Evolutionary conservation across 2,329 filamentous ascomycete genomes (phyloP).

Genomic region (Gnomoniopsis smithogilvyi): DNA sequence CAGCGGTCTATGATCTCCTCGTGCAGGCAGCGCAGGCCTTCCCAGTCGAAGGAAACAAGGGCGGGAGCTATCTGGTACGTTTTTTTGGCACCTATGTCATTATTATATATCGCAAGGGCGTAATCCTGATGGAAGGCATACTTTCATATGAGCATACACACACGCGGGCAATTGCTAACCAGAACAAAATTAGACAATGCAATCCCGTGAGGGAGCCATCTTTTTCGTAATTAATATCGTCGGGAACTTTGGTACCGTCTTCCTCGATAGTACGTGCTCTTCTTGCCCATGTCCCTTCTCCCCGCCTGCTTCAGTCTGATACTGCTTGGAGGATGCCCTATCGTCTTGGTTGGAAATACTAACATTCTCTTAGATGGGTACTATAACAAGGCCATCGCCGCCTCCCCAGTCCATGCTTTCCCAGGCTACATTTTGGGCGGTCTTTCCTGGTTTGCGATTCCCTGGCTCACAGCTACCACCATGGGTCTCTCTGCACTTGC

Average conservation of each 20-base stretch:
- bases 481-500: conserved; percentile 81
- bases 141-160: not conserved
- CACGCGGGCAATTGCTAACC: not conserved
- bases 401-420: conserved; percentile 78
- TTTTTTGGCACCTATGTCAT: not conserved
- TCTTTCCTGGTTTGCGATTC: conserved; percentile 88
- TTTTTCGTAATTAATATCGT: conserved; percentile 90
- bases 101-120: not conserved
- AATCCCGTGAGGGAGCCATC: conserved; percentile 73
- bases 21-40: conserved; percentile 64
- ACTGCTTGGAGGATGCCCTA: not conserved
- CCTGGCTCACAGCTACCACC: conserved; percentile 84
- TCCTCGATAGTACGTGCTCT: conserved; percentile 48
- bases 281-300: not conserved
- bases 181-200: conserved; percentile 58
- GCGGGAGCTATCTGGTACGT: conserved; percentile 67
- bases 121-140: not conserved
- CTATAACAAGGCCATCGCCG: conserved; percentile 92
- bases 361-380: conserved; percentile 74
- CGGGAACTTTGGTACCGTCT: conserved; percentile 81
- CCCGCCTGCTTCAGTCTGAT: not conserved
- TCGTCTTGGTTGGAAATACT: not conserved
- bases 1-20: conserved; percentile 74
- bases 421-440: conserved; percentile 87
- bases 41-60: conserved; percentile 75